Evolutionary conservation across 768 basidiomycete species (phyloP).

Genomic region (Trametes cubensis): DNA sequence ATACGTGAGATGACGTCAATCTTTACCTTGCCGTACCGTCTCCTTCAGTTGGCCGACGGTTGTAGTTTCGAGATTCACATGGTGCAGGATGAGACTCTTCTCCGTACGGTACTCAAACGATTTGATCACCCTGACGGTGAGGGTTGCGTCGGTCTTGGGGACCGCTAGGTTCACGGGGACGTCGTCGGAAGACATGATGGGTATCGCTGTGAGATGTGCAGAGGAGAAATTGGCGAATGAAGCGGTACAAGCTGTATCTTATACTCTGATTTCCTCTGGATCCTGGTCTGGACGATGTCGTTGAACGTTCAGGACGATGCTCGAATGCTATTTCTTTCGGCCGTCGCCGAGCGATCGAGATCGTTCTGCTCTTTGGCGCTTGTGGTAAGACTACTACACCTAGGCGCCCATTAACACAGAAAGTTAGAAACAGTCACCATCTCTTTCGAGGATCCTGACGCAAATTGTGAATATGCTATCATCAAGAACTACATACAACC

Average conservation of each 20-base stretch:
- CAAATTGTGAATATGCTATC: no score
- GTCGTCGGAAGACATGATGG: conserved; percentile 32
- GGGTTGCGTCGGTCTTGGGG: conserved; percentile 74
- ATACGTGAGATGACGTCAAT: conserved; percentile 16
- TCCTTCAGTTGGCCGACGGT: conserved; percentile 83
- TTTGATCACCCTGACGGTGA: conserved; percentile 93
- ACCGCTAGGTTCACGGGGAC: conserved; percentile 63
- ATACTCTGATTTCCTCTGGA: conserved; percentile 4
- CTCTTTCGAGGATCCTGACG: background rate
- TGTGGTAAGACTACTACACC: no score
- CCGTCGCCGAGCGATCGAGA: background rate
- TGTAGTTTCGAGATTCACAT: conserved; percentile 76
- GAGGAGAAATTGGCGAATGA: background rate
- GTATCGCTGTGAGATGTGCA: background rate
- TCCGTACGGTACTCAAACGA: conserved; percentile 93
- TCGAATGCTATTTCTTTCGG: conserved; percentile 20
- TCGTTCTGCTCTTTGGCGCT: background rate
- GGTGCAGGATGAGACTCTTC: conserved; percentile 80
- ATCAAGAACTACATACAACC: no score
- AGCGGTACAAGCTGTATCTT: background rate
- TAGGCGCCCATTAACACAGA: no score
- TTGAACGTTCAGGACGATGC: conserved; percentile 23
- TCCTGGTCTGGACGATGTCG: background rate
- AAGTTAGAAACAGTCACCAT: background rate
- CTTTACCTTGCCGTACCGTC: conserved; percentile 62